Evolutionary conservation across 257 asterid genomes (phyloP).

Genomic region (Orobanche coerulescens): DNA sequence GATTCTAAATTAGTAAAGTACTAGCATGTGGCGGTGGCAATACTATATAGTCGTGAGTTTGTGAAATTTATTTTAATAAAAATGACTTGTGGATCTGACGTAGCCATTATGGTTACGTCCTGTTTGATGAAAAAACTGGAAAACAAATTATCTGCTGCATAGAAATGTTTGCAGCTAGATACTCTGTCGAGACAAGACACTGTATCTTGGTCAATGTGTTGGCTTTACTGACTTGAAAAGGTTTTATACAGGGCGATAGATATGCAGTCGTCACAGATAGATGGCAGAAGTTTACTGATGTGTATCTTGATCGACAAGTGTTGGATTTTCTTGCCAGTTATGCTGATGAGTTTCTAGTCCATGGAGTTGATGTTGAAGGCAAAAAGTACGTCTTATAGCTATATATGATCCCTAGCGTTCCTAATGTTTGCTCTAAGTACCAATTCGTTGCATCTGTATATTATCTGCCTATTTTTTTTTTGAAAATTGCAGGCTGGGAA

Average conservation of each 20-base stretch:
- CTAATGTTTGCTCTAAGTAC: background rate
- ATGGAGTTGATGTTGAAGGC: slow-evolving; percentile 99
- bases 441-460: background rate
- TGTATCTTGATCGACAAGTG: slow-evolving; percentile 62
- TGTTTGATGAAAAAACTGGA: too few relatives aligned
- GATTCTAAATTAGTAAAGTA: too few relatives aligned
- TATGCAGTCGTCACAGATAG: slow-evolving; percentile 92
- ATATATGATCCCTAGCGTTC: background rate
- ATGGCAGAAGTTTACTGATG: slow-evolving; percentile 93
- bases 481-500: slow-evolving; percentile 61
- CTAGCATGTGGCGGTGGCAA: too few relatives aligned
- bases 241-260: slow-evolving; percentile 44
- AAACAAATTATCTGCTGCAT: background rate
- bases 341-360: slow-evolving; percentile 94
- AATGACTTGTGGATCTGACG: background rate
- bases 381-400: slow-evolving; percentile 48
- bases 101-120: too few relatives aligned
- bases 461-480: slow-evolving; percentile 13
- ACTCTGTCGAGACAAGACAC: background rate
- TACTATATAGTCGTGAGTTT: background rate
- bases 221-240: slow-evolving; percentile 18
- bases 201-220: slow-evolving; percentile 2
- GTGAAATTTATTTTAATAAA: slow-evolving; percentile 6
- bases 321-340: slow-evolving; percentile 57
- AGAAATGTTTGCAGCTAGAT: slow-evolving; percentile 1